These are phyloP conservation scores for Penicillium tannophilum DNA, from an alignment of 495 filamentous ascomycete species.

Conservation along the genomic window DNA sequence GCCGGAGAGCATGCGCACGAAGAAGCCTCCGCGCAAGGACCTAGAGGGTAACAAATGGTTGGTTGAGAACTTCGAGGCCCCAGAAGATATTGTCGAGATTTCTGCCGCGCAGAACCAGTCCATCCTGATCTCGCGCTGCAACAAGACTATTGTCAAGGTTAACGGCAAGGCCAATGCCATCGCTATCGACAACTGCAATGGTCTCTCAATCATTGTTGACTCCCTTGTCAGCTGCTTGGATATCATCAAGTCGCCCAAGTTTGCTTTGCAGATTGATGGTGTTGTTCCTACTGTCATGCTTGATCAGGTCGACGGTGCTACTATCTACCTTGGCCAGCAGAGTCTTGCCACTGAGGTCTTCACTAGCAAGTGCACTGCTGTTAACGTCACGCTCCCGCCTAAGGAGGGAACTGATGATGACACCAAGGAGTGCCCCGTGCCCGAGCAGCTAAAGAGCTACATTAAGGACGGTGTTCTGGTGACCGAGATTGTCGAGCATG, in stretches of 20 bases:
- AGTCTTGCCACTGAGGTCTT: slow-evolving; percentile 79
- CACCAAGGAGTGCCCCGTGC: slow-evolving; percentile 80
- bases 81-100: slow-evolving; percentile 70
- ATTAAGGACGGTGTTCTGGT: slow-evolving; percentile 73
- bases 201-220: slow-evolving; percentile 84
- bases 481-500: slow-evolving; percentile 89
- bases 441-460: slow-evolving; percentile 85
- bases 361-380: slow-evolving; percentile 76
- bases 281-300: slow-evolving; percentile 82
- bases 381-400: slow-evolving; percentile 83
- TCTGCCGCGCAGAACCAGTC: slow-evolving; percentile 81
- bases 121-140: slow-evolving; percentile 88
- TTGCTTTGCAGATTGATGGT: slow-evolving; percentile 86
- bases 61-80: slow-evolving; percentile 89
- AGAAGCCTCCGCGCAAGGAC: slow-evolving; percentile 90
- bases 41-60: slow-evolving; percentile 96
- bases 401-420: slow-evolving; percentile 64
- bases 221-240: slow-evolving; percentile 89
- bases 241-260: slow-evolving; percentile 89
- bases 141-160: slow-evolving; percentile 84
- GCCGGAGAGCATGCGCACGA: slow-evolving; percentile 88
- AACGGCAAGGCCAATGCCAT: slow-evolving; percentile 93
- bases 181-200: slow-evolving; percentile 84
- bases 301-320: slow-evolving; percentile 90
- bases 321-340: slow-evolving; percentile 79